Evolutionary conservation across 2,329 filamentous ascomycete species (phyloP), one percentile per base, ranked within the genome.

Genomic region (Aspergillus neoniger): DNA sequence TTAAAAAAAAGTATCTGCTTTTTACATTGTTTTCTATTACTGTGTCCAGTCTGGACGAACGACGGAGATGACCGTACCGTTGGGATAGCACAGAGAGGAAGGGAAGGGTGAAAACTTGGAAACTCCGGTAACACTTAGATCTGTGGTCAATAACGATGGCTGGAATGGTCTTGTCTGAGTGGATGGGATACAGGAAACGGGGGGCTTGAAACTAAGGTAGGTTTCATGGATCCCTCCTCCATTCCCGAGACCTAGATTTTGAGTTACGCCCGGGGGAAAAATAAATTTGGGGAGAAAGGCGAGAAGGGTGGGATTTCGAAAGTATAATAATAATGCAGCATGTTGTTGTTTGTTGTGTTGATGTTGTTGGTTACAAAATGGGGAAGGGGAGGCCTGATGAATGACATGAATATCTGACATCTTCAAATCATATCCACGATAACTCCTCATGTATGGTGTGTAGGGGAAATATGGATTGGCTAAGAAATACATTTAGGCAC

Each of bases 221-320:
- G 41, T 57, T 49, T 57, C 30, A 57, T 48, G 44, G 48, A 43
- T 41, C 30, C 32, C 32, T 36, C 32, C 44, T 64, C 60, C 55
- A 58, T 56, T 56, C 48, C 43, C 47, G 44, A 44, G 36, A 52
- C 50, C 55, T 64, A 53, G 56, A 60, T 61, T 66, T 61, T 58
- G 60, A 64, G 60, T 60, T 59, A 58, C 58, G 56, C 58, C 44
- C 56, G 58, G 58, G 21, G n/a, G 8, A 30, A 30, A 10, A 28
- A 28, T 17, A 14, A 17, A 10, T 6, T 9, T 28, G n/a, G 28
- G 25, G 28, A 6, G 14, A 28, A 30, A 30, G 9, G 28, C 10
- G 15, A 48, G 21, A 44, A 30, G 41, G 23, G 51, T 36, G 21
- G 28, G 17, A 50, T n/a, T 19, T 28, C 9, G 8, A 49, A 23